A percentile compares a stretch with the other conserved stretches of the same genome.
These are phyloP conservation scores for Dinochytrium kinnereticum DNA, from an alignment of 371 early-diverging fungal genomes.

Conservation along the genomic window DNA sequence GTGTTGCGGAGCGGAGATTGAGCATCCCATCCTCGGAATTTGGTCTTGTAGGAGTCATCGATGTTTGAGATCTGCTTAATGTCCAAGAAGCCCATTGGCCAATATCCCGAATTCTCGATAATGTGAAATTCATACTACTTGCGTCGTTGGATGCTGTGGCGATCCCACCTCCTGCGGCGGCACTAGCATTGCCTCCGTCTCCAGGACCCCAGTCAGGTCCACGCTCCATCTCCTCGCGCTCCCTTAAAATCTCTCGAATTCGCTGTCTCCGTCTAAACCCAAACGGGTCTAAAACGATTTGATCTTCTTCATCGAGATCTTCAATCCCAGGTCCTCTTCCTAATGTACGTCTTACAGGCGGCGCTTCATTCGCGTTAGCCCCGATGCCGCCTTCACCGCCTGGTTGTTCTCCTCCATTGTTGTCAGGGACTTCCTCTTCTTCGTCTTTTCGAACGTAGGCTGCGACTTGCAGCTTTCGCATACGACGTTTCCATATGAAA, in stretches of 20 bases:
- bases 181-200: not conserved
- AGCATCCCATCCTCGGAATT: too few species aligned
- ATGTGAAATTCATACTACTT: too few species aligned
- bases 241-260: not conserved
- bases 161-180: not conserved
- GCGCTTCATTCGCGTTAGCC: not conserved
- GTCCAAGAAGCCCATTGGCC: not conserved
- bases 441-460: not conserved
- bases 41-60: not conserved
- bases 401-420: not conserved
- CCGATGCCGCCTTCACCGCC: not conserved
- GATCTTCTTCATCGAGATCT: conserved; percentile 1
- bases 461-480: not conserved
- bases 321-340: conserved; percentile 1
- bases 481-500: not conserved
- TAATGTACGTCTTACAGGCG: not conserved
- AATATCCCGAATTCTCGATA: not conserved
- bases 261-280: not conserved
- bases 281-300: not conserved
- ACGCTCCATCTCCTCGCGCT: not conserved
- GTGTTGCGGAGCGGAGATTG: too few species aligned
- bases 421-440: not conserved
- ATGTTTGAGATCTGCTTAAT: not conserved
- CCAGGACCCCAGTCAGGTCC: not conserved
- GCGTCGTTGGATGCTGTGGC: not conserved